Evolutionary conservation across 2,329 filamentous ascomycete genomes (phyloP), one percentile per base, ranked within the genome.

Genomic region (Cylindrodendrum hubeiense): DNA sequence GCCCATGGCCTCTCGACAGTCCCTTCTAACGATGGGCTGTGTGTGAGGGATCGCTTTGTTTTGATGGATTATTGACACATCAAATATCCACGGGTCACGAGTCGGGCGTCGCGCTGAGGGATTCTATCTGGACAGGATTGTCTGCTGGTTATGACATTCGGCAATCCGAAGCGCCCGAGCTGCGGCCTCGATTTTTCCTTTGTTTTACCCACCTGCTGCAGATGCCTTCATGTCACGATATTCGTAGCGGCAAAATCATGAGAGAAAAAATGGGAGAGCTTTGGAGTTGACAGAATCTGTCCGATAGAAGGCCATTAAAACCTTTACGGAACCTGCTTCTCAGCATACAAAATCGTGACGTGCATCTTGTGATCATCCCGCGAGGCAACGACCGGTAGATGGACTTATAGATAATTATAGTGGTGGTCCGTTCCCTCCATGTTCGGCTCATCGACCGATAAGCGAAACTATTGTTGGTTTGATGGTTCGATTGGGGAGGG

Each of bases 61-160:
- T 76, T 75, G 75, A 77, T 77, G 76, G 75, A 74, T 74, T 75
- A 68, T 76, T 72, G 70, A 75, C 74, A 74, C 73, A 72, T 77
- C 74, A 76, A 69, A 76, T 78, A 75, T 74, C 71, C 71, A 76
- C 74, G 74, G 74, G 76, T 77, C 75, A 79, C 78, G 77, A 78
- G 76, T 78, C 78, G 79, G 80, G 82, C 77, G 76, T 80, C 79
- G 77, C 65, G 71, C 70, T 72, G 74, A 78, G 77, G 76, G 77
- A 75, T 75, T 78, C 19, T 81, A 81, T 82, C 80, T 83, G 80
- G 81, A 81, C 77, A 75, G 77, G 75, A 76, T 79, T 80, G 79
- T 81, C 80, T 80, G 71, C 76, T 75, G 74, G 74, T 75, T 77
- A 74, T 76, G 75, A 76, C 73, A 69, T 66, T 67, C 68, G 69